Percentiles rank a stretch among this genome's conserved stretches.
Evolutionary conservation across 2,329 filamentous ascomycete species (phyloP).

Genomic region (Neoscytalidium dimidiatum): DNA sequence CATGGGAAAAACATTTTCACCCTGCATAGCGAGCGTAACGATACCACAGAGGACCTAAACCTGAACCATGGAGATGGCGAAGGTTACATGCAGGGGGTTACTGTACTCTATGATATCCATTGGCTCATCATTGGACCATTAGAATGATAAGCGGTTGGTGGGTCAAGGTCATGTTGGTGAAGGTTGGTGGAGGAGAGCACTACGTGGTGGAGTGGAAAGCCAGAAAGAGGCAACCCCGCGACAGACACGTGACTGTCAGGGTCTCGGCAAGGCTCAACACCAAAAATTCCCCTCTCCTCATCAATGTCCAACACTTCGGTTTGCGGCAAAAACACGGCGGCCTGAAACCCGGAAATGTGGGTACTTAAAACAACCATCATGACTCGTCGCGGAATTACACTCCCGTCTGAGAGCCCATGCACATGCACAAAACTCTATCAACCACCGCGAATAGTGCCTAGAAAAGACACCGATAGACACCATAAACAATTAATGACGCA

Average conservation of each 20-base stretch:
- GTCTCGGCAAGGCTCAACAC: background rate
- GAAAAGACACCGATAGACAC: background rate
- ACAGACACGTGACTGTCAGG: background rate
- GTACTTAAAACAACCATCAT: background rate
- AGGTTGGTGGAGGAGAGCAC: constrained; percentile 21
- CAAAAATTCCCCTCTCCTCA: background rate
- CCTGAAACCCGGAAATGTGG: background rate
- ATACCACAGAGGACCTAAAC: too few species aligned
- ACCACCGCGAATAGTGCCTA: background rate
- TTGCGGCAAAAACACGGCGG: background rate
- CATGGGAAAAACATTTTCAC: too few species aligned
- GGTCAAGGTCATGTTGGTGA: constrained; percentile 20
- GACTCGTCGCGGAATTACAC: constrained; percentile 4
- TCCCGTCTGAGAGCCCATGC: background rate
- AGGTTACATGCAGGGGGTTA: too few species aligned
- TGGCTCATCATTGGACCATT: too few species aligned
- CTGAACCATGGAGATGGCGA: too few species aligned
- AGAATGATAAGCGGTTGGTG: too few species aligned
- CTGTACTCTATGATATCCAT: too few species aligned
- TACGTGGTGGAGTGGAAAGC: background rate
- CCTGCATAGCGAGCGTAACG: too few species aligned
- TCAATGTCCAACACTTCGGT: background rate
- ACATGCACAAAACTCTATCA: background rate
- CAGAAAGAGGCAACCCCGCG: background rate
- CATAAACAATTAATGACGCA: background rate